Percentiles rank a stretch among this genome's conserved stretches.
Evolutionary conservation across 2,329 filamentous ascomycete species (phyloP).

Genomic region (Aspergillus tubingensis): DNA sequence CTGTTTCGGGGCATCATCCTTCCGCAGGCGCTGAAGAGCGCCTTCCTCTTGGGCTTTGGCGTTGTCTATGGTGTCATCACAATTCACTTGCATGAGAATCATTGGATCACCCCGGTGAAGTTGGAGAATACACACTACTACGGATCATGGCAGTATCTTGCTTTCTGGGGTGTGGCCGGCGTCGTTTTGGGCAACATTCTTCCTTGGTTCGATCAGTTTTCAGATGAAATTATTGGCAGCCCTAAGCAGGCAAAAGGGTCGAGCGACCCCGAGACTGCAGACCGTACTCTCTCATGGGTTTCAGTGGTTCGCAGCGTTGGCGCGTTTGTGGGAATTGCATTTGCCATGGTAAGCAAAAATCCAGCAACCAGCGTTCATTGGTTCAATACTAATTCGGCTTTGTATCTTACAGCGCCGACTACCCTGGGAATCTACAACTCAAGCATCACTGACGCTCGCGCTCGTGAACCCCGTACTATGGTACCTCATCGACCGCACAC

Average conservation of each 20-base stretch:
- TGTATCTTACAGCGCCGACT: conserved; percentile 68
- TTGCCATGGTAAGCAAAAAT: conserved; percentile 71
- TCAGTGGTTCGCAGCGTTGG: conserved; percentile 68
- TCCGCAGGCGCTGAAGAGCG: conserved; percentile 59
- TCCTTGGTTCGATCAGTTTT: conserved; percentile 80
- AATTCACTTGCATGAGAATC: conserved; percentile 72
- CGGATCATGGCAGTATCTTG: conserved; percentile 66
- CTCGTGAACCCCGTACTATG: conserved; percentile 91
- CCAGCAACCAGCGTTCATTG: neutral
- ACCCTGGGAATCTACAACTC: conserved; percentile 92
- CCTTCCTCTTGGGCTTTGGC: conserved; percentile 75
- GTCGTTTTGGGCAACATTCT: conserved; percentile 75
- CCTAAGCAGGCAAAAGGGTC: conserved; percentile 25
- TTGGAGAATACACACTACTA: conserved; percentile 58
- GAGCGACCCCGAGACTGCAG: conserved; percentile 33
- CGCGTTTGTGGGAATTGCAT: conserved; percentile 72
- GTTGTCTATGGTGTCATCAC: conserved; percentile 81
- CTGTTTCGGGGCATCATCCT: conserved; percentile 49
- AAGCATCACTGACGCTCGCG: conserved; percentile 84
- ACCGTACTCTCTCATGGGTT: conserved; percentile 62
- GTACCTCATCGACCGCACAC: conserved; percentile 93
- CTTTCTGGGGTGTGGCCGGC: conserved; percentile 79
- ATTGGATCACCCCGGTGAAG: conserved; percentile 63
- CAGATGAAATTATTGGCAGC: conserved; percentile 56
- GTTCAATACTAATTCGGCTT: conserved; percentile 18